phyloP scores from a whole-genome alignment of 164 flowering plant species.

The Saururus chinensis region DNA sequence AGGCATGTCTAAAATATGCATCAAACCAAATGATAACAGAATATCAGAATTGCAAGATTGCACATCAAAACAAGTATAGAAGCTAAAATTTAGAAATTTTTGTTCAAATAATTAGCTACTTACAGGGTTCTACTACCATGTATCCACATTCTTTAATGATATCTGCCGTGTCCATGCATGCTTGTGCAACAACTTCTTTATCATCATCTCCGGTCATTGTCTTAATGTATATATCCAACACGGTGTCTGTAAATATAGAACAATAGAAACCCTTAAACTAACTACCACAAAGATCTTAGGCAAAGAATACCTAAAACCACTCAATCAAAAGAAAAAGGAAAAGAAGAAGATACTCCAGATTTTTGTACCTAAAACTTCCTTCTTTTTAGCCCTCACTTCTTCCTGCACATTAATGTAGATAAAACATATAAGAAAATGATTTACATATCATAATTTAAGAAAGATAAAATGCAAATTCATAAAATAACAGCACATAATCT shows the following conservation, averaged over 20 bases:
- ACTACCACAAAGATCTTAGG: not conserved
- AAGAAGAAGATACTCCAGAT: not conserved
- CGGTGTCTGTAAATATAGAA: conserved; percentile 38
- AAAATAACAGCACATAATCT: not conserved
- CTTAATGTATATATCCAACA: conserved; percentile 72
- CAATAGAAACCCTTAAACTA: conserved; percentile 2
- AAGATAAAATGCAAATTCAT: conserved; percentile 4
- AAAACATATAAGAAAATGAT: not conserved
- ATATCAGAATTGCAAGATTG: not conserved
- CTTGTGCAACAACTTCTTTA: conserved; percentile 98
- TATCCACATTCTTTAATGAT: conserved; percentile 73
- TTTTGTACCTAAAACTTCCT: conserved; percentile 62
- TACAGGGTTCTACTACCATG: conserved; percentile 62
- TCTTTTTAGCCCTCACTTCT: conserved; percentile 49
- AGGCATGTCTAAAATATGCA: conserved; percentile 46
- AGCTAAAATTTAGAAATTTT: not conserved
- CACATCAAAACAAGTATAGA: not conserved
- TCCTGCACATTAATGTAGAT: conserved; percentile 42
- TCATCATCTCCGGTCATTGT: conserved; percentile 90
- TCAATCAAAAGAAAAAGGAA: not conserved
- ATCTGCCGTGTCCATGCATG: conserved; percentile 67
- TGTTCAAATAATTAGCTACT: conserved; percentile 12
- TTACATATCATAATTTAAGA: not conserved
- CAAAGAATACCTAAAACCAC: not conserved
- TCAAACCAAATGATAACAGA: not conserved